A percentile compares a stretch with the other conserved stretches of the same genome.
These are phyloP conservation scores for Excoecaria agallocha DNA, from an alignment of 345 rosid genomes.

Conservation along the genomic window DNA sequence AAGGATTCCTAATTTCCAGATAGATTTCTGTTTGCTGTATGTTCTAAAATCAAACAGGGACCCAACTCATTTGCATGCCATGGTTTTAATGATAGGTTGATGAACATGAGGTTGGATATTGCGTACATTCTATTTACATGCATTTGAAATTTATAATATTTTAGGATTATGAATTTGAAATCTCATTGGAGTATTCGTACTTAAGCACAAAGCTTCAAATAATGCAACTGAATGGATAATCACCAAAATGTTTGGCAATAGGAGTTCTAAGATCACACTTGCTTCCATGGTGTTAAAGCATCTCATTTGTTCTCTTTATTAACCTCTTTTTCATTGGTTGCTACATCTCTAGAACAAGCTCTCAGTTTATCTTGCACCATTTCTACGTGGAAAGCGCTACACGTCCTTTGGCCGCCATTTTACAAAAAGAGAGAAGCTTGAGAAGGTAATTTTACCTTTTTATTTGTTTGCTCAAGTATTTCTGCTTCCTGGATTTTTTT, in stretches of 20 bases:
- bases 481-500: neutral
- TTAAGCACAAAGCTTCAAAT: neutral
- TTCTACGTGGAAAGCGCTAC: slow-evolving; percentile 74
- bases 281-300: neutral
- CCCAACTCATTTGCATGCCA: too few relatives aligned
- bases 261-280: too few relatives aligned
- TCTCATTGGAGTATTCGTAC: neutral
- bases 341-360: slow-evolving; percentile 65
- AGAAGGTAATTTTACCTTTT: slow-evolving; percentile 57
- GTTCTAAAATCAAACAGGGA: neutral
- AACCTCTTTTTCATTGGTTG: slow-evolving; percentile 16
- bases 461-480: neutral
- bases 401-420: slow-evolving; percentile 96
- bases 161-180: neutral
- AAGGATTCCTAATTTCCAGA: neutral
- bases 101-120: neutral
- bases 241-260: neutral
- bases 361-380: slow-evolving; percentile 78
- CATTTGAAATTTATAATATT: slow-evolving; percentile 3
- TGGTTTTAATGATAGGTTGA: neutral
- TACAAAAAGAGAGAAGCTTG: slow-evolving; percentile 77
- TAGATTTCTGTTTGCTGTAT: neutral
- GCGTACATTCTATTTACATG: neutral
- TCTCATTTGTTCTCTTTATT: neutral
- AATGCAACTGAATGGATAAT: neutral